Base-by-base conservation (phyloP, 2,329 filamentous ascomycete genomes). In the Calonectria honghensis region DNA sequence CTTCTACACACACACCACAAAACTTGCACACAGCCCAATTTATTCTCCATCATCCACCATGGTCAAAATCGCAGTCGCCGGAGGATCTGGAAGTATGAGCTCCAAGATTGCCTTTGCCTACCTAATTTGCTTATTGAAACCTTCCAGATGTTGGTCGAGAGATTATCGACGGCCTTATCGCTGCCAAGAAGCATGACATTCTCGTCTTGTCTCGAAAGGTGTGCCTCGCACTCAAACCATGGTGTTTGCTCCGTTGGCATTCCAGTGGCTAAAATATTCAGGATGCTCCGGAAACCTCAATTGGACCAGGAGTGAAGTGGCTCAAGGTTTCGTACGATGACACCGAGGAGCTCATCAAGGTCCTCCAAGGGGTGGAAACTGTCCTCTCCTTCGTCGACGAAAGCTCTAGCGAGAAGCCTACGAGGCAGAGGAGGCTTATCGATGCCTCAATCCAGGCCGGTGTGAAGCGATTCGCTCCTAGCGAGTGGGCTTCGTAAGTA, bases 381-480 rank as follows among this genome's bases (percentile, higher is more conserved):
- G 82, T 93, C 5, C 82, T 91, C 0, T 91, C 88, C 2, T 92
- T 91, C 77, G 78, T 90, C 18, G 76, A 85, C 6, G 74, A 83
- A 1, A 79, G 85, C 2, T 78, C 79, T 0, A 84, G 85, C 68
- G 78, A 79, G 6, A 76, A 79, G 0, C 77, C 85, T 39, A 80
- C 81, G n/a, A 81, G 88, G 4, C 79, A 81, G 59, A 80, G 75
- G 37, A 81, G 87, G 13, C 83, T 93, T 68, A 88, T 93, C 39
- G 88, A 92, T 52, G 92, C 91, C 0, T 87, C 90, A 29, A 85
- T 91, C 20, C 85, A 86, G 9, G 91, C 90, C 4, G 90, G 91
- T 1, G 90, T 93, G 7, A 88, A 91, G 78, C 87, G 90, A 6
- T 92, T 92, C 83, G 85, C 93, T 16, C 91, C 91, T 0, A 90